Percentiles rank a stretch among this genome's conserved stretches.
These are phyloP conservation scores for Aureobasidium sp. DNA, from an alignment of 2,329 filamentous ascomycete species.

Conservation along the genomic window DNA sequence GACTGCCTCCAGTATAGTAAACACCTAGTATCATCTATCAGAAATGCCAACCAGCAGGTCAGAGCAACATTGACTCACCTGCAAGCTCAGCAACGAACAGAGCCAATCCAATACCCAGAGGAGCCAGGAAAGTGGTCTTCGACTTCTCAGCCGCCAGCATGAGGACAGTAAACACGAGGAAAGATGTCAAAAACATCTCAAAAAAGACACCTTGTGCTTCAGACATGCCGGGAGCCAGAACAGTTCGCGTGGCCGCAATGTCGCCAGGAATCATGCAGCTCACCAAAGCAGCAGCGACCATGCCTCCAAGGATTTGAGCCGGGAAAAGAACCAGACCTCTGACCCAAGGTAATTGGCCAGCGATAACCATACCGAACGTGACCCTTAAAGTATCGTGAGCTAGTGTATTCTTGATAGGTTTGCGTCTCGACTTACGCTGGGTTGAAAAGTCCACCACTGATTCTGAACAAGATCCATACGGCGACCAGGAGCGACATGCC, in stretches of 20 bases:
- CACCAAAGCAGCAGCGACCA: slow-evolving; percentile 27
- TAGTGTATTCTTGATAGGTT: background rate
- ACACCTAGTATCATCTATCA: slow-evolving; percentile 19
- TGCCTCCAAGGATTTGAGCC: slow-evolving; percentile 26
- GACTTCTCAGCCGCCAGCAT: slow-evolving; percentile 32
- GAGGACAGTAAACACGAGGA: slow-evolving; percentile 28
- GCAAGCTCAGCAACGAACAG: slow-evolving; percentile 23
- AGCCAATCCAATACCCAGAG: slow-evolving; percentile 22
- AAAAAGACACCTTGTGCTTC: slow-evolving; percentile 28
- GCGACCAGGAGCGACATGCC: slow-evolving; percentile 28
- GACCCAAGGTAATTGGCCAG: slow-evolving; percentile 22
- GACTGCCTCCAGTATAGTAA: slow-evolving; percentile 28
- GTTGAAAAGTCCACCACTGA: slow-evolving; percentile 26
- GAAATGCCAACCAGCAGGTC: background rate
- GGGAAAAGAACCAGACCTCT: slow-evolving; percentile 25
- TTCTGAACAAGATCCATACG: slow-evolving; percentile 26
- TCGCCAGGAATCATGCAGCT: slow-evolving; percentile 26
- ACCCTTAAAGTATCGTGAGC: slow-evolving; percentile 18
- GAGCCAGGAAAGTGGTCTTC: slow-evolving; percentile 27
- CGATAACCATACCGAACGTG: slow-evolving; percentile 26
- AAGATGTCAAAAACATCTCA: slow-evolving; percentile 30
- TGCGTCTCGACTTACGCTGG: slow-evolving; percentile 16
- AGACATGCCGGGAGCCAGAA: slow-evolving; percentile 24
- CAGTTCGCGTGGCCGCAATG: slow-evolving; percentile 25
- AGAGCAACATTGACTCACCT: slow-evolving; percentile 8